Conservation (phyloP, 2,329 filamentous ascomycete genomes). For the Rosellinia necatrix region DNA sequence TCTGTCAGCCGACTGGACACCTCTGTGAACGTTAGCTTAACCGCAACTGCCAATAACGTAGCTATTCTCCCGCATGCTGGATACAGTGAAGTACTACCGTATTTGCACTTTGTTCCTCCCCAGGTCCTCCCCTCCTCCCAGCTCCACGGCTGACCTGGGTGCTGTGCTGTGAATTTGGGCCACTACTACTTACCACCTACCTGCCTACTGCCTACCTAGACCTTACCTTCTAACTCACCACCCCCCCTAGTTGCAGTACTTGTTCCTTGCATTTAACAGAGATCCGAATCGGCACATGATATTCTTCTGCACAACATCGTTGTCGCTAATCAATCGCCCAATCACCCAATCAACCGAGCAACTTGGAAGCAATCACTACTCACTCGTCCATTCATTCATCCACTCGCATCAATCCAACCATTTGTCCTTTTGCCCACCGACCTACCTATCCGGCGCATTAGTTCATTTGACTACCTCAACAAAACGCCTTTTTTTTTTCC, state of each 20-base stretch:
- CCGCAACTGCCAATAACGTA: not conserved
- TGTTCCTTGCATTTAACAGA: slow-evolving; percentile 27
- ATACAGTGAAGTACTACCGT: not conserved
- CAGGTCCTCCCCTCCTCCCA: not conserved
- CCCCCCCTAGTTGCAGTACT: no score
- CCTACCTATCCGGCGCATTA: not conserved
- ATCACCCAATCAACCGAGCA: slow-evolving; percentile 1
- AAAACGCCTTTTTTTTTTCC: not conserved
- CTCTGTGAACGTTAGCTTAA: no score
- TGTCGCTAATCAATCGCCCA: slow-evolving; percentile 8
- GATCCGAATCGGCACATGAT: slow-evolving; percentile 17
- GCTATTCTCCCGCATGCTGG: not conserved
- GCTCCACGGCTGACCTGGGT: no score
- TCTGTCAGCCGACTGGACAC: no score
- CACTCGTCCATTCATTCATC: not conserved
- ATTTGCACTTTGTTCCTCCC: not conserved
- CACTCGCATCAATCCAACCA: slow-evolving; percentile 7
- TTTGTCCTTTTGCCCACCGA: not conserved
- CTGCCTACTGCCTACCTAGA: not conserved
- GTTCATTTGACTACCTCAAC: not conserved
- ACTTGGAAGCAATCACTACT: not conserved
- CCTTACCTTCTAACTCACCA: no score
- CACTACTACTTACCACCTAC: not conserved
- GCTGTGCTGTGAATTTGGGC: no score
- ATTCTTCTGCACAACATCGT: slow-evolving; percentile 23